A percentile compares a stretch with the other conserved stretches of the same genome.
These are phyloP conservation scores for Thinopyrum elongatum DNA, from an alignment of 176 grass and related monocot genomes.

Conservation along the genomic window DNA sequence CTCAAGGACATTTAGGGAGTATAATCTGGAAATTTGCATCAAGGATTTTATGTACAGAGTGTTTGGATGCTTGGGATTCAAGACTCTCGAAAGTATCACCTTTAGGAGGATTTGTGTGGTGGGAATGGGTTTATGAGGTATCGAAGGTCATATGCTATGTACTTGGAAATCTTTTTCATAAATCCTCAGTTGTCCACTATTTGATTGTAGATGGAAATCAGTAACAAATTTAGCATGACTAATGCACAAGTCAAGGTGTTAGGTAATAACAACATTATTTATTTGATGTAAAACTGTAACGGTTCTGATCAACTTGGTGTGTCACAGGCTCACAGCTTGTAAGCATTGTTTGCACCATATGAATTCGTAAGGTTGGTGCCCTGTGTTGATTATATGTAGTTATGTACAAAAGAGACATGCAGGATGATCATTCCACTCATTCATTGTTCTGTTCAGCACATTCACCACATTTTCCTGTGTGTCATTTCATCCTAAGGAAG, in stretches of 20 bases:
- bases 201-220: constrained; percentile 1
- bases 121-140: background rate
- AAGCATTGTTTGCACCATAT: constrained; percentile 21
- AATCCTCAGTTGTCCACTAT: background rate
- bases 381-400: background rate
- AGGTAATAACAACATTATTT: background rate
- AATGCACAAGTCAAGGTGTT: constrained; percentile 3
- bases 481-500: background rate
- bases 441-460: background rate
- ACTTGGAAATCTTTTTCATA: background rate
- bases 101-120: background rate
- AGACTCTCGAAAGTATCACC: background rate
- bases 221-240: background rate
- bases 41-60: background rate
- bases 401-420: background rate
- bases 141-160: background rate
- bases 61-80: background rate
- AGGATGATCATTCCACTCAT: background rate
- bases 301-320: background rate
- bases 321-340: constrained; percentile 1
- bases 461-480: background rate
- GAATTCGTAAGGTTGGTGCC: background rate
- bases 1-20: background rate
- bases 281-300: background rate
- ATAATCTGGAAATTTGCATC: background rate